Evolutionary conservation across 2,329 filamentous ascomycete species (phyloP), one percentile per base, ranked within the genome.

Genomic region (Diplodia seriata): DNA sequence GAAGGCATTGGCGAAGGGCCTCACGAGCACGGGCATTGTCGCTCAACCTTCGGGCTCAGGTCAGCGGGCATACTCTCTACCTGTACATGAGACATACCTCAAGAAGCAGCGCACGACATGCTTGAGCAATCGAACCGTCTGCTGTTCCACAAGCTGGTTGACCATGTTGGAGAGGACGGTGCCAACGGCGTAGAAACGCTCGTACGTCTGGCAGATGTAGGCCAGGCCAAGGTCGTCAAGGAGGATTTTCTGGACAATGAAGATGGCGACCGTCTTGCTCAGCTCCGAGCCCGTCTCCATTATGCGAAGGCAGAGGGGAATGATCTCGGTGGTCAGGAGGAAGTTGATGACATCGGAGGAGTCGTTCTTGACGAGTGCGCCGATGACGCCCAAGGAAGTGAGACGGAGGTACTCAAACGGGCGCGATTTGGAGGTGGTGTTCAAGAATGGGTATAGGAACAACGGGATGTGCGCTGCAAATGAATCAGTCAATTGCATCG

Each of bases 121-220:
- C 86, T 99, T 99, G 29, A 99, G 87, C 56, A 99, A 85, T 64
- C 95, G 87, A 36, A 97, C 95, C 1, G 95, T 99, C 81, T 99
- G 95, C 76, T 97, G 94, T 80, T 99, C 95, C 49, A 98, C 95
- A 47, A 99, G 87, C 81, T 98, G 94, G 65, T 91, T 93, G 68
- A 99, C 95, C 95, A 99, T 99, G 78, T 98, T 99, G 83, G 93
- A 97, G 49, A 99, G 84, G 6, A 99, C 95, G 1, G 95, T 99
- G 6, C 95, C 95, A 5, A 99, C 95, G 8, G 95, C 95, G 74
- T 98, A 99, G 81, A 99, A 99, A 23, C 95, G 88, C 84, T 99
- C 95, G 75, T 99, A 99, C 0, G 95, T 99, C 71, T 96, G 94
- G 81, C 95, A 99, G 69, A 99, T 99, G 80, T 99, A 99, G 76